These are phyloP conservation scores for Chalciporus piperatoides DNA, from an alignment of 1,284 basidiomycete genomes.

Conservation along the genomic window DNA sequence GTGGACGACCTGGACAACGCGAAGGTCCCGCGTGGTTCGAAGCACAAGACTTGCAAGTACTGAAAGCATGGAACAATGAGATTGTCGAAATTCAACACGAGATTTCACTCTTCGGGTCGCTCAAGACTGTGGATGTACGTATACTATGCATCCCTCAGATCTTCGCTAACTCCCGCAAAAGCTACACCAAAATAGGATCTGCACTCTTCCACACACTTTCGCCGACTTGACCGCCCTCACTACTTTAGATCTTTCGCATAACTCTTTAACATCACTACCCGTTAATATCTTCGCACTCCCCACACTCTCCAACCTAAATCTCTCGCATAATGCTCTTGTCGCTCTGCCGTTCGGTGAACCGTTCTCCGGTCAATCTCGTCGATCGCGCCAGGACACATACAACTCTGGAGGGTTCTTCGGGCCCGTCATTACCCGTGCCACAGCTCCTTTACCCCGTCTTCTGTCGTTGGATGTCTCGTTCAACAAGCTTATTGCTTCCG, in stretches of 20 bases:
- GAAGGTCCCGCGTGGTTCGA: slow-evolving; percentile 69
- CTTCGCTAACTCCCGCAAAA: slow-evolving; percentile 30
- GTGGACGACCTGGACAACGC: slow-evolving; percentile 36
- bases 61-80: slow-evolving; percentile 76
- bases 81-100: slow-evolving; percentile 75
- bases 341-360: slow-evolving; percentile 59
- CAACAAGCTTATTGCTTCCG: slow-evolving; percentile 54
- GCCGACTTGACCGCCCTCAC: slow-evolving; percentile 62
- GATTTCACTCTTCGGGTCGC: slow-evolving; percentile 74
- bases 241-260: slow-evolving; percentile 67
- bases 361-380: slow-evolving; percentile 33
- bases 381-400: slow-evolving; percentile 27
- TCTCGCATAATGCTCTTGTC: slow-evolving; percentile 65
- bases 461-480: slow-evolving; percentile 55
- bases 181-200: slow-evolving; percentile 71
- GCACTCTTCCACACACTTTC: slow-evolving; percentile 56
- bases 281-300: slow-evolving; percentile 64
- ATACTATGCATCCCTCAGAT: not conserved
- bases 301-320: slow-evolving; percentile 57
- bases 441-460: slow-evolving; percentile 60
- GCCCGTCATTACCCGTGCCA: slow-evolving; percentile 56
- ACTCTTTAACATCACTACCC: slow-evolving; percentile 59
- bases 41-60: slow-evolving; percentile 65
- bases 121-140: slow-evolving; percentile 72
- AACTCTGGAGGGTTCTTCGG: slow-evolving; percentile 57